Conservation (phyloP, 2,329 filamentous ascomycete genomes). For the Botryosphaeria dothidea region DNA sequence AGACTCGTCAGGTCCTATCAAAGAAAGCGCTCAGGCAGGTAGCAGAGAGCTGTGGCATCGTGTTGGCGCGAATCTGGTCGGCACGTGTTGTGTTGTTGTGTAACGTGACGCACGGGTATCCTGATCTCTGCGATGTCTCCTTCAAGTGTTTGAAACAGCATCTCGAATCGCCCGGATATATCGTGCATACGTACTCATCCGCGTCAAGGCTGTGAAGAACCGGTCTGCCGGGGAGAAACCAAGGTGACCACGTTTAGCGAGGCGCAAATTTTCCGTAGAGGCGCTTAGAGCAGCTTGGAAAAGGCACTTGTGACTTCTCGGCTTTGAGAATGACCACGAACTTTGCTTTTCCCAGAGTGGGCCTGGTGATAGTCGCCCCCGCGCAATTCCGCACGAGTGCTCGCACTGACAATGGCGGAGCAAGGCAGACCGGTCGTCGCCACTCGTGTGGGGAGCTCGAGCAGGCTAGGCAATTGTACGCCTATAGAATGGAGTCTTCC, state of each 20-base stretch:
- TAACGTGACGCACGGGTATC: neutral
- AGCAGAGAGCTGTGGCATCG: neutral
- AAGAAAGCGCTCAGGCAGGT: neutral
- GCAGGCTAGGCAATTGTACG: neutral
- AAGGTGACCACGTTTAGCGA: neutral
- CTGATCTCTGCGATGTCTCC: neutral
- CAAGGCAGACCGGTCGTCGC: neutral
- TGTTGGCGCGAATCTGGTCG: neutral
- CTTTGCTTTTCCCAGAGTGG: neutral
- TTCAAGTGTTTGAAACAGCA: neutral
- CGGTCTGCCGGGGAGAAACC: neutral
- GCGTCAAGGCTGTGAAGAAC: neutral
- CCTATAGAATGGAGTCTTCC: neutral
- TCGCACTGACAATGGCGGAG: neutral
- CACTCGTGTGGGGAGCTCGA: neutral
- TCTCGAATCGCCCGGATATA: neutral
- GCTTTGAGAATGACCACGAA: neutral
- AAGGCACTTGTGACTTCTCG: neutral
- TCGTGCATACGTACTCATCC: neutral
- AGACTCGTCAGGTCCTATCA: no score
- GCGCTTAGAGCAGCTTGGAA: neutral
- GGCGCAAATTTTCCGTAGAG: neutral
- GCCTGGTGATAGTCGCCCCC: neutral
- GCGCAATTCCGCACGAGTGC: neutral
- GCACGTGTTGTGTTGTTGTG: neutral